phyloP scores from a whole-genome alignment of 352 stramenopile genomes.

The Globisporangium ultimum region DNA sequence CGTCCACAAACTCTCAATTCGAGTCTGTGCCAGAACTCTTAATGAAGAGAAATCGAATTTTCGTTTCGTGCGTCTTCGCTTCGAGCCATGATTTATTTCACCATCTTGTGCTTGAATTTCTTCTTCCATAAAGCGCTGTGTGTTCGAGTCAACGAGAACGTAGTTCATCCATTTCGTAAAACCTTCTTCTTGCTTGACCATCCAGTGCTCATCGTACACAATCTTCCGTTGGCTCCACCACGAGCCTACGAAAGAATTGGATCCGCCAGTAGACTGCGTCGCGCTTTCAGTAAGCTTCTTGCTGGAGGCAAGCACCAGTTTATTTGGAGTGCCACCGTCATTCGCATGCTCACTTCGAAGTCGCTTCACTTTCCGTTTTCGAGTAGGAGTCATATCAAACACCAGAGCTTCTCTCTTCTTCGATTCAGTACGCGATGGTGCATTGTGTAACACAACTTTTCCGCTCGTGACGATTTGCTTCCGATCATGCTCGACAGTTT shows the following conservation, averaged over 20 bases:
- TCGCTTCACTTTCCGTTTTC: conserved; percentile 25
- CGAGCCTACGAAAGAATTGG: conserved; percentile 33
- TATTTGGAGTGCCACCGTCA: conserved; percentile 14
- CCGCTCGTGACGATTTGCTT: conserved; percentile 5
- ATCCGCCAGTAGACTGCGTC: no score
- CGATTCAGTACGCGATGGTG: background rate
- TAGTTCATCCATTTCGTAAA: conserved; percentile 90
- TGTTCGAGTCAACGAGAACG: conserved; percentile 60
- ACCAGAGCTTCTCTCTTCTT: conserved; percentile 35
- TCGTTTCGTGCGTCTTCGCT: conserved; percentile 11
- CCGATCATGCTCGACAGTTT: no score
- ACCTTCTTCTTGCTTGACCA: conserved; percentile 71
- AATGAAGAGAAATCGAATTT: conserved; percentile 66
- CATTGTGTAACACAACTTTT: background rate
- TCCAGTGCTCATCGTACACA: conserved; percentile 77
- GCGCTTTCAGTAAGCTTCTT: background rate
- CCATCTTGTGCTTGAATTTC: conserved; percentile 16
- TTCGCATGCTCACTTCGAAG: conserved; percentile 3
- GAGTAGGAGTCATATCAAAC: conserved; percentile 42
- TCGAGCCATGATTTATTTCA: background rate
- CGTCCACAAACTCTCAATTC: conserved; percentile 64
- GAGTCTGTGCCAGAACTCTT: conserved; percentile 66
- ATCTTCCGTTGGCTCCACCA: conserved; percentile 76
- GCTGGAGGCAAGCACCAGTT: conserved; percentile 1
- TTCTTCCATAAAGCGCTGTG: conserved; percentile 32